Evolutionary conservation across 257 asterid species (phyloP).

Genomic region (Plantago elongata): DNA sequence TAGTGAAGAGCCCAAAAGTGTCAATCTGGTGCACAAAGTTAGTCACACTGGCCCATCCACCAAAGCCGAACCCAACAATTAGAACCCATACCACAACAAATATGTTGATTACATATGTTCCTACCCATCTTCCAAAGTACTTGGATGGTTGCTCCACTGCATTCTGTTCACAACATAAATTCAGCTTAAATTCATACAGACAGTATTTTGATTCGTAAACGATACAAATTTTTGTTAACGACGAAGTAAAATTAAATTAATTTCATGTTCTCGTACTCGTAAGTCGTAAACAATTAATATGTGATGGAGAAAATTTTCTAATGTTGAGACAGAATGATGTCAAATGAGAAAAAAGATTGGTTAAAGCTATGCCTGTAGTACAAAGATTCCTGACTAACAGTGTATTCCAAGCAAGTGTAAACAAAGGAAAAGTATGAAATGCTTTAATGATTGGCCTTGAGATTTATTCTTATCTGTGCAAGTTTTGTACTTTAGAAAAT

Average conservation of each 20-base stretch:
- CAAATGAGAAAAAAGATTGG: too few species aligned
- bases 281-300: too few species aligned
- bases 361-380: background rate
- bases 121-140: constrained; percentile 81
- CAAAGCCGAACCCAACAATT: constrained; percentile 87
- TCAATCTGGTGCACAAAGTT: constrained; percentile 86
- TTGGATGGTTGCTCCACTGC: constrained; percentile 90
- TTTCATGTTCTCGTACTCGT: too few species aligned
- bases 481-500: background rate
- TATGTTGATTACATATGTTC: constrained; percentile 61
- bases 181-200: too few species aligned
- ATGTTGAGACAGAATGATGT: background rate
- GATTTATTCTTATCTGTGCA: background rate
- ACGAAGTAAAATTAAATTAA: too few species aligned
- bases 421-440: constrained; percentile 2
- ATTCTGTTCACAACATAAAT: constrained; percentile 37
- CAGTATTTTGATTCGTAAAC: too few species aligned
- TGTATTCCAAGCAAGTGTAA: constrained; percentile 4
- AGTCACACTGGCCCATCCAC: constrained; percentile 90
- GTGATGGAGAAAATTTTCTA: background rate
- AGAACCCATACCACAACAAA: constrained; percentile 83
- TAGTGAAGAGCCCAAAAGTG: constrained; percentile 89
- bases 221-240: too few species aligned
- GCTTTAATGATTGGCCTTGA: background rate
- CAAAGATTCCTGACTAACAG: constrained; percentile 7